Base-by-base conservation (phyloP, 192 early-diverging fungal genomes). In the Coemansia sp. region DNA sequence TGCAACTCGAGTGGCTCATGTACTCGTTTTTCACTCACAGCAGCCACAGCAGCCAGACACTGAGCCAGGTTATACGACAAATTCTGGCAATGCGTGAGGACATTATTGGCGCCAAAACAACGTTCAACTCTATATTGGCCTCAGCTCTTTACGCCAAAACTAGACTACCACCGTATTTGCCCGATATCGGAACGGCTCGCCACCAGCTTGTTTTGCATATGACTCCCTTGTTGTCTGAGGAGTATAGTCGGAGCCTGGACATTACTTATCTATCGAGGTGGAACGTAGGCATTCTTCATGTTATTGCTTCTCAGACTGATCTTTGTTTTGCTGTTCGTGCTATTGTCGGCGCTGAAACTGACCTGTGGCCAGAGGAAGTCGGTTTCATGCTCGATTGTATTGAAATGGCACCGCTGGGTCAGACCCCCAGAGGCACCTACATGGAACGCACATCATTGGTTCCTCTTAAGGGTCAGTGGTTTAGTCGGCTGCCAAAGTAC, bases 1-100 rank as follows among this genome's bases (percentile, higher is more conserved):
- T 71, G 32, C 77, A 80, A 62, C 69, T 80, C 4, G 77, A 80
- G n/a, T 80, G 77, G 77, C 45, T 70, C 40, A 45, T 80, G 52
- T 80, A 80, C 44, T 74, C 77, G 55, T 74, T 55, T 18, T 80
- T 74, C 40, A 74, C 71, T 4, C 76, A 78, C 47, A 64, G 40
- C 9, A 47, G 32, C 29, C 53, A 22, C 12, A 55, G 22, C 10
- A 47, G 62, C 0, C 37, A 53, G 0, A 52, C 34, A 16, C 59
- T 78, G 47, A 52, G 71, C 20, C 43, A 43, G 2, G 63, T 69
- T 35, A 79, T 79, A 37, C 67, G 77, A 2, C 60, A 53, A 22
- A 62, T 65, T 0, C 47, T 74, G 41, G 45, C 62, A 2, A 71
- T 74, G 73, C 78, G 78, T n/a, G 78, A 80, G 55, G 78, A 80